A percentile compares a stretch with the other conserved stretches of the same genome.
These are phyloP conservation scores for Cystobasidium sp. DNA, from an alignment of 1,284 basidiomycete species.

Conservation along the genomic window DNA sequence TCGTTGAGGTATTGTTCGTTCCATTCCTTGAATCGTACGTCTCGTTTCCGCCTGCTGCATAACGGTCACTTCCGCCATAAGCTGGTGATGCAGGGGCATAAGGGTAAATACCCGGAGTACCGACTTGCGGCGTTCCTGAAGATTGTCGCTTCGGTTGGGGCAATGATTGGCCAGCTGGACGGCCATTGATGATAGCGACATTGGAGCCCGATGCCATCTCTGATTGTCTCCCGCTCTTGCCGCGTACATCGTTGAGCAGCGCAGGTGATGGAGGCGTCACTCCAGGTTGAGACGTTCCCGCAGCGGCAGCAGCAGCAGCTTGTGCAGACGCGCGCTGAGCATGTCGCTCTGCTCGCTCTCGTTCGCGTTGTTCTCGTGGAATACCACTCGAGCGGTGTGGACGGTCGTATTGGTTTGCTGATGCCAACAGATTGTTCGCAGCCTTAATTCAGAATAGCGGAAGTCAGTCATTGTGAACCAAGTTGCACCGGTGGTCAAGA, in stretches of 20 bases:
- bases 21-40: constrained; percentile 28
- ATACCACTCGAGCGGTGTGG: constrained; percentile 54
- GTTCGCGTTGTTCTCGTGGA: constrained; percentile 56
- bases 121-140: constrained; percentile 25
- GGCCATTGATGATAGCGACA: constrained; percentile 37
- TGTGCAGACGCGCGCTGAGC: constrained; percentile 57
- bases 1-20: constrained; percentile 9
- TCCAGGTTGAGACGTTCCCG: constrained; percentile 28
- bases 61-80: constrained; percentile 9
- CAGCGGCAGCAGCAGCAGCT: constrained; percentile 52
- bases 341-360: constrained; percentile 60
- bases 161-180: constrained; percentile 17
- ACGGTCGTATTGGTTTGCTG: constrained; percentile 55
- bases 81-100: constrained; percentile 11
- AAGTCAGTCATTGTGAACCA: constrained; percentile 23
- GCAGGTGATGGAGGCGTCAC: constrained; percentile 70
- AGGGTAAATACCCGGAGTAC: constrained; percentile 38
- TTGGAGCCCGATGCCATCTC: constrained; percentile 66
- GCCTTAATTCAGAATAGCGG: constrained; percentile 39
- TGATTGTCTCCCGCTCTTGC: constrained; percentile 63
- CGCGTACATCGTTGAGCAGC: constrained; percentile 67
- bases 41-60: constrained; percentile 16
- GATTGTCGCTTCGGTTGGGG: constrained; percentile 38
- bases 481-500: background rate
- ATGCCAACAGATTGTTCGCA: constrained; percentile 51